Percentiles rank a stretch among this genome's conserved stretches.
phyloP scores from a whole-genome alignment of 2,329 filamentous ascomycete genomes.

The Colletotrichum gloeosporioides region DNA sequence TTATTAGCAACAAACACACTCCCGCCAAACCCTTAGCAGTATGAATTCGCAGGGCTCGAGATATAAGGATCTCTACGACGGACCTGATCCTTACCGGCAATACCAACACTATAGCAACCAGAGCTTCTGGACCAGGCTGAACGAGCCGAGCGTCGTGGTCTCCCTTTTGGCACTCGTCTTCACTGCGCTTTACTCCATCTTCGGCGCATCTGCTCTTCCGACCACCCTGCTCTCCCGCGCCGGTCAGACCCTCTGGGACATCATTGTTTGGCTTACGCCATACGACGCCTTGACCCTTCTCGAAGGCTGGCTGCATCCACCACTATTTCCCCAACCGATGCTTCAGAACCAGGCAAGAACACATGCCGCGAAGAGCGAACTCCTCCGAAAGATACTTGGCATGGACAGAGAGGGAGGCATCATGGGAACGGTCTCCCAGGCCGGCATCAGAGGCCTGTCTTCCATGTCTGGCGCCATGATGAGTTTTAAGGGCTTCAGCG shows the following conservation, averaged over 20 bases:
- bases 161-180: slow-evolving; percentile 36
- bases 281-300: slow-evolving; percentile 60
- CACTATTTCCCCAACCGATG: slow-evolving; percentile 44
- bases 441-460: slow-evolving; percentile 59
- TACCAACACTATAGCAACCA: background rate
- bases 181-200: slow-evolving; percentile 38
- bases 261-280: slow-evolving; percentile 62
- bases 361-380: slow-evolving; percentile 67
- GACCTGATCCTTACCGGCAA: slow-evolving; percentile 16
- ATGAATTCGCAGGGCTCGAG: slow-evolving; percentile 21
- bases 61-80: slow-evolving; percentile 13
- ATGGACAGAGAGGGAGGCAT: slow-evolving; percentile 58
- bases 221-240: slow-evolving; percentile 30
- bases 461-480: slow-evolving; percentile 54
- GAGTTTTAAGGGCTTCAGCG: slow-evolving; percentile 42
- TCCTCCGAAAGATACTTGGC: slow-evolving; percentile 67
- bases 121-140: slow-evolving; percentile 34
- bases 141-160: slow-evolving; percentile 39
- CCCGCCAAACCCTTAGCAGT: background rate
- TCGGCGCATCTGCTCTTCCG: slow-evolving; percentile 36
- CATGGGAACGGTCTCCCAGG: slow-evolving; percentile 63
- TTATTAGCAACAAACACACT: background rate
- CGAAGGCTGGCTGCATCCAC: slow-evolving; percentile 59
- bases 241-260: slow-evolving; percentile 63
- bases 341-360: slow-evolving; percentile 42